Evolutionary conservation across 176 grass and related monocot species (phyloP).

Genomic region (Cenchrus purpureus): DNA sequence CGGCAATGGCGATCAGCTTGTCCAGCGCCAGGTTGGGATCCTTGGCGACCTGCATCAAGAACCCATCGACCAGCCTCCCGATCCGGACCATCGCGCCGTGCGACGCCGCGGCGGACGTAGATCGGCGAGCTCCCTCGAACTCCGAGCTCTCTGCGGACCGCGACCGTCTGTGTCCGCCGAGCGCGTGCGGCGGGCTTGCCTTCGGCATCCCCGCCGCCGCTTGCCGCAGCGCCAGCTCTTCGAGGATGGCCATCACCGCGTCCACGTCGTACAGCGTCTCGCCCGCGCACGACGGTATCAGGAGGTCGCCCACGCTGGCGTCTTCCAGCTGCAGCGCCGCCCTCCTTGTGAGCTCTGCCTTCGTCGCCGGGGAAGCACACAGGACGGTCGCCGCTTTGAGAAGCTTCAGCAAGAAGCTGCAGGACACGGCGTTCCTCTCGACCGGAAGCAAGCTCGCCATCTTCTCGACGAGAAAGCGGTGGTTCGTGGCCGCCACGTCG

Average conservation of each 20-base stretch:
- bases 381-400: constrained; percentile 66
- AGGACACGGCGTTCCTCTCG: constrained; percentile 62
- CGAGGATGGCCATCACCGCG: constrained; percentile 52
- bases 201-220: constrained; percentile 35
- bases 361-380: constrained; percentile 41
- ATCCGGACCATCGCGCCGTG: constrained; percentile 68
- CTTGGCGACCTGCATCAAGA: constrained; percentile 70
- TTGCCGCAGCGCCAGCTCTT: constrained; percentile 65
- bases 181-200: constrained; percentile 37
- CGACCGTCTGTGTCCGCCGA: constrained; percentile 54
- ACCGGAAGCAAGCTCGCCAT: constrained; percentile 63
- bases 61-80: constrained; percentile 76
- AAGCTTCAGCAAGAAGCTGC: constrained; percentile 60
- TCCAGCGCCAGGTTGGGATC: constrained; percentile 68
- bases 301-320: constrained; percentile 60
- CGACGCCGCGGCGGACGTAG: constrained; percentile 57
- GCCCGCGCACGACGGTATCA: constrained; percentile 54
- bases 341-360: constrained; percentile 58
- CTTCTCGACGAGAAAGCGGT: constrained; percentile 60
- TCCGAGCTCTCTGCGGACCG: constrained; percentile 59
- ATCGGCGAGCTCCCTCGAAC: constrained; percentile 56
- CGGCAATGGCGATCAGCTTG: constrained; percentile 75
- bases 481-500: constrained; percentile 41
- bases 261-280: constrained; percentile 59
- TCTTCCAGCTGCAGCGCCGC: constrained; percentile 67